Evolutionary conservation across 2,329 filamentous ascomycete genomes (phyloP), one percentile per base, ranked within the genome.

Genomic region (Hypoxylon sp.): DNA sequence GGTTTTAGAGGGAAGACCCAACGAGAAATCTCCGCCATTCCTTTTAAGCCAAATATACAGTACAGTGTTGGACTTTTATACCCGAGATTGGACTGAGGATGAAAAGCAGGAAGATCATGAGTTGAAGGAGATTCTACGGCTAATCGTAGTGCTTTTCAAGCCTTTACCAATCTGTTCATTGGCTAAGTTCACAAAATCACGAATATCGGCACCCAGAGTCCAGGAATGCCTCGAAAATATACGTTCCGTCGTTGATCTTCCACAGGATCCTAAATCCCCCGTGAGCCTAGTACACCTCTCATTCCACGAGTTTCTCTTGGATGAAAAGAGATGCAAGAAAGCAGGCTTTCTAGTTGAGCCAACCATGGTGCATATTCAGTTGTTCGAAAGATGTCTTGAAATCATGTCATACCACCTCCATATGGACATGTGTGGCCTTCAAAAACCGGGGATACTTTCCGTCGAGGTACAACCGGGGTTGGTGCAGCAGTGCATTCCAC

Each of bases 221-320:
- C 10, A 51, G 22, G 3, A 46, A 22, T 51, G n/a, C 19, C 44
- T 63, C 10, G 29, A 42, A 17, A 5, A 11, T 39, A 9, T 66
- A 52, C 57, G 47, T n/a, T 63, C 63, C 13, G 53, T 66, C 44
- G 14, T 66, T 24, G 24, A 66, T 19, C 0, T 66, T 39, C 57
- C 63, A 22, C 13, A 63, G 17, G 57, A 63, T 9, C 9, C 19
- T 2, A 13, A 19, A 29, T 26, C 33, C 4, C 17, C 35, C 2
- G 19, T 66, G 14, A 10, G 52, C 10, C 52, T 58, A 13, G 39
- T 66, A 10, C 63, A 66, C 13, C 52, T 61, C 31, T 62, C 63
- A 9, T 66, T 66, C 22, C 57, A 35, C 44, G 63, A 66, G 2
- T 66, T 62, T 35, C 57, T 66, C 11, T 47, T 66, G 5, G 46